Evolutionary conservation across 352 stramenopile species (phyloP), one percentile per base, ranked within the genome.

Genomic region (Globisporangium polare): DNA sequence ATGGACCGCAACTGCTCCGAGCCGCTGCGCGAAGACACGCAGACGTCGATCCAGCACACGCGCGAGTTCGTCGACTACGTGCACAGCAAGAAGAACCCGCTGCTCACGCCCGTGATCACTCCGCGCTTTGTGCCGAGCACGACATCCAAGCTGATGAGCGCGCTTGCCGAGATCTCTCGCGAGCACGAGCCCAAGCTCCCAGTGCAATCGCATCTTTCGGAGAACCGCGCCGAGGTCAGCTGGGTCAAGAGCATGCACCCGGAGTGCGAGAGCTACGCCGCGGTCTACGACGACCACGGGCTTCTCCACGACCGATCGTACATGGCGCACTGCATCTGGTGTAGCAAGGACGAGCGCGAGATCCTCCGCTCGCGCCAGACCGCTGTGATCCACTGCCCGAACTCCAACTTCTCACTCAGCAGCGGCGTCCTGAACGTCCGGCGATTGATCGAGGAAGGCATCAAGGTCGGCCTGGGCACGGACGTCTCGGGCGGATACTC

Each of bases 281-380:
- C 68, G 5, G 83, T 94, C 3, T 93, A 93, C 68, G 73, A 97
- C 47, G 60, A 78, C 27, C 85, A 95, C 63, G 89, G 88, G 7
- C 75, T 98, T 18, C 74, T 98, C 42, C 88, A 92, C 57, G 79
- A 97, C 13, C 78, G 81, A 17, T 83, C 88, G 24, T 96, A 98
- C 67, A 97, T 98, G 89, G 95, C 94, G n/a, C 95, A 98, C 71
- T 97, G 92, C 70, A 83, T 98, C 53, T 95, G 92, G 75, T 95
- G 91, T 60, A 81, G 65, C 18, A 66, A 73, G 18, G 61, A 70
- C 26, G 94, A 98, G 69, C 75, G 86, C 6, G 70, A 76, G 5
- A 54, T 97, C 5, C 67, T 98, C 31, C 67, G 58, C 35, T 63
- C 73, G 15, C 79, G 68, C 17, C 65, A 87, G 46, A 81, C 84